Conservation (phyloP, 1,284 basidiomycete genomes). For the Mycena citricolor region DNA sequence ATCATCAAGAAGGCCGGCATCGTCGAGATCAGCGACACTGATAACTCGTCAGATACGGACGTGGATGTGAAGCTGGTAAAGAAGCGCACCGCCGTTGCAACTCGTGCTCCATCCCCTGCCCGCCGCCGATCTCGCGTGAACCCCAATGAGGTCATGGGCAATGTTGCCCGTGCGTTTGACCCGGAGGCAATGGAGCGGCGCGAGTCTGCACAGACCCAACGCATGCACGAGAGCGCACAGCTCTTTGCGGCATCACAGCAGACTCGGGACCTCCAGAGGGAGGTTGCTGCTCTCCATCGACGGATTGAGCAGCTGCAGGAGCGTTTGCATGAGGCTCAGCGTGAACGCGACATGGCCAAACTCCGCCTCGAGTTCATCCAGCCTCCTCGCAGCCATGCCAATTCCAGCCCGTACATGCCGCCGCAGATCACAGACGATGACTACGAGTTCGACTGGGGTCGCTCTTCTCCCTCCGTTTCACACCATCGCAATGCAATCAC, state of each 20-base stretch:
- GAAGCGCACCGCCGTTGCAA: conserved; percentile 1
- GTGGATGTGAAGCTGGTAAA: conserved; percentile 5
- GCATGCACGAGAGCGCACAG: conserved; percentile 3
- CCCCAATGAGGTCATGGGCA: neutral
- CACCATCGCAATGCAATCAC: no score
- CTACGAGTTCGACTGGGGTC: no score
- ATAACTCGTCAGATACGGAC: neutral
- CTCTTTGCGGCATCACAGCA: conserved; percentile 3
- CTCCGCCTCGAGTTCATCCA: neutral
- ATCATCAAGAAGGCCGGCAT: conserved; percentile 17
- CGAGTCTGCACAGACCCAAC: neutral
- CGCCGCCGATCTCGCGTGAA: neutral
- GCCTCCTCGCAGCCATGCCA: no score
- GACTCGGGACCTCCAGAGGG: neutral
- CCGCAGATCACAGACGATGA: no score
- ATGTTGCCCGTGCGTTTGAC: conserved; percentile 1
- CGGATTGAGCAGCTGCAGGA: neutral
- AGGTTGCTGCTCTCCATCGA: neutral
- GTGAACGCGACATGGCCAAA: conserved; percentile 2
- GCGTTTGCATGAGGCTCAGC: no score
- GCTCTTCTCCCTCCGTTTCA: no score
- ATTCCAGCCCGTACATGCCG: no score
- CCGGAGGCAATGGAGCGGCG: neutral
- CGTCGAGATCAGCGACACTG: conserved; percentile 8
- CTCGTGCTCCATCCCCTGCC: conserved; percentile 2